A percentile compares a stretch with the other conserved stretches of the same genome.
Conservation (phyloP, 768 basidiomycete species). For the Roridomyces roridus region DNA sequence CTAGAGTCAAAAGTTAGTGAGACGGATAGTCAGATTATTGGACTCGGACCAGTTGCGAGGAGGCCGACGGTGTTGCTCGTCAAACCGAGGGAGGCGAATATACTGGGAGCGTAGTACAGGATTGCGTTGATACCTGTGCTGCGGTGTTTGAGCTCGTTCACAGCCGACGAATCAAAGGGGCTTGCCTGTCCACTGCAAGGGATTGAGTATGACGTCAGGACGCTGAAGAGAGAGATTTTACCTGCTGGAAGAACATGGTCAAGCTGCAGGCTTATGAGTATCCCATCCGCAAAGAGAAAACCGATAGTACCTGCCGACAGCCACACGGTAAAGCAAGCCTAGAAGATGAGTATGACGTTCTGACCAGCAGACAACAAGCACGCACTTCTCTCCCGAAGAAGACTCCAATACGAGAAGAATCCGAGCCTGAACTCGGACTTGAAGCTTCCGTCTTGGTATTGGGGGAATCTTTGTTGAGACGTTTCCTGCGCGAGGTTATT, state of each 20-base stretch:
- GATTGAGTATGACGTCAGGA: too few relatives aligned
- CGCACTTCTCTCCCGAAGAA: constrained; percentile 57
- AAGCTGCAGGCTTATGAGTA: constrained; percentile 32
- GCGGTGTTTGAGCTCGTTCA: too few relatives aligned
- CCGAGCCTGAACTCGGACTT: constrained; percentile 67
- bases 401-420: constrained; percentile 63
- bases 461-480: constrained; percentile 59
- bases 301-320: constrained; percentile 61
- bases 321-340: constrained; percentile 69
- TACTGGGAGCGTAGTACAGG: constrained; percentile 77
- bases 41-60: constrained; percentile 50
- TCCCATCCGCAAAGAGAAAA: neutral
- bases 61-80: constrained; percentile 63
- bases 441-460: constrained; percentile 67
- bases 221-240: neutral
- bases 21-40: too few relatives aligned
- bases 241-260: constrained; percentile 81
- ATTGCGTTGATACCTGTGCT: constrained; percentile 70
- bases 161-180: too few relatives aligned
- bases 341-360: neutral
- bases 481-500: constrained; percentile 52
- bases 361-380: neutral
- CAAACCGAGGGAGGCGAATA: constrained; percentile 67
- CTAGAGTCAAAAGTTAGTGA: neutral
- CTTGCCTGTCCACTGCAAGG: too few relatives aligned